phyloP scores from a whole-genome alignment of 805 yeast species.

The Ogataea nonfermentans region DNA sequence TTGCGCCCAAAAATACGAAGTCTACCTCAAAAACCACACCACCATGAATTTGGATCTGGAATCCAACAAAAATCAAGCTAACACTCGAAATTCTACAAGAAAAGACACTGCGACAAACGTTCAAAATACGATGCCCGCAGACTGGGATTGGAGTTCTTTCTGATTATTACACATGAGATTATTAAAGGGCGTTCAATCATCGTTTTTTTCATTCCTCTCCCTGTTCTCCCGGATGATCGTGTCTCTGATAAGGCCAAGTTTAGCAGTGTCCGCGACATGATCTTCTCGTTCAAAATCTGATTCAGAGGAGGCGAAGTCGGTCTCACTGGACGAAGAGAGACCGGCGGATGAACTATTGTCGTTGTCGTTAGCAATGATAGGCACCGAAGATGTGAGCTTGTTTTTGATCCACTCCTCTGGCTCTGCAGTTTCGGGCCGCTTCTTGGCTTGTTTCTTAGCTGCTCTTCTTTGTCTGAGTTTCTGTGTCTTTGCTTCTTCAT shows the following conservation, averaged over 20 bases:
- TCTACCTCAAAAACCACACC: constrained; percentile 32
- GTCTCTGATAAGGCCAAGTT: constrained; percentile 26
- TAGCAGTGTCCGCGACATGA: constrained; percentile 3
- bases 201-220: constrained; percentile 20
- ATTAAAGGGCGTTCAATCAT: background rate
- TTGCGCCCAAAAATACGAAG: constrained; percentile 36
- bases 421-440: constrained; percentile 15
- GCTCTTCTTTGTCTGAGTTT: constrained; percentile 44
- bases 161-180: constrained; percentile 12
- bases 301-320: constrained; percentile 24
- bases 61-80: constrained; percentile 17
- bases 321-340: constrained; percentile 30
- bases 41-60: constrained; percentile 29
- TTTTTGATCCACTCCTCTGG: constrained; percentile 34
- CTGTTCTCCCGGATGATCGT: constrained; percentile 32
- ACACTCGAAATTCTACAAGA: constrained; percentile 11
- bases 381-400: constrained; percentile 47
- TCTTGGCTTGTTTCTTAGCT: constrained; percentile 27
- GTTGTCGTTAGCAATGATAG: constrained; percentile 50
- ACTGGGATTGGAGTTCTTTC: constrained; percentile 42
- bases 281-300: constrained; percentile 20
- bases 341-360: constrained; percentile 31
- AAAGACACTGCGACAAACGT: constrained; percentile 18
- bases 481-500: constrained; percentile 49
- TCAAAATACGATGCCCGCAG: constrained; percentile 33